phyloP scores from a whole-genome alignment of 441 rosid species.

The Brassica balearica region DNA sequence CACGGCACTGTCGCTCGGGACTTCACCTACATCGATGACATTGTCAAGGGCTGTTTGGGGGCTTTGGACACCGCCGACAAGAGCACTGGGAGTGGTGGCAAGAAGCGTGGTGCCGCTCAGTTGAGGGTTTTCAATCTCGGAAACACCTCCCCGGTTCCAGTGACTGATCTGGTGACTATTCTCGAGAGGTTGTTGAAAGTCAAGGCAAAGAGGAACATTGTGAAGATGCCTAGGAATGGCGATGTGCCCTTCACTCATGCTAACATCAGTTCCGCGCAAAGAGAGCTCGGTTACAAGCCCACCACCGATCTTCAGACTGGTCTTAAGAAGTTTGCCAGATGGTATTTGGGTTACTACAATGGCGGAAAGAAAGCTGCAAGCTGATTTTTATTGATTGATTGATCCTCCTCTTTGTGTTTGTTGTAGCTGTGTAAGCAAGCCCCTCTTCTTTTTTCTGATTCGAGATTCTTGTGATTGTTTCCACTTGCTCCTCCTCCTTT shows the following conservation, averaged over 20 bases:
- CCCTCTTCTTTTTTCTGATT: conserved; percentile 3
- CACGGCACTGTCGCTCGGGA: conserved; percentile 91
- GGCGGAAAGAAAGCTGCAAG: conserved; percentile 57
- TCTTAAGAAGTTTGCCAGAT: conserved; percentile 89
- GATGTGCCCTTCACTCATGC: conserved; percentile 50
- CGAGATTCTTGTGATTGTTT: conserved; percentile 44
- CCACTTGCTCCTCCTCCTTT: conserved; percentile 31
- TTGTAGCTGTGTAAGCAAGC: conserved; percentile 28
- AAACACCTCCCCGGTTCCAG: conserved; percentile 93
- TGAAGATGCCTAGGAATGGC: conserved; percentile 2
- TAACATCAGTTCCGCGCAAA: conserved; percentile 78
- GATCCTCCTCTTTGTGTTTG: not conserved
- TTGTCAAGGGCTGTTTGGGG: conserved; percentile 90
- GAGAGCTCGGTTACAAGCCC: conserved; percentile 87
- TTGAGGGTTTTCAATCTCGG: conserved; percentile 92
- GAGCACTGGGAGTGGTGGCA: conserved; percentile 96
- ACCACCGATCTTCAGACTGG: conserved; percentile 87
- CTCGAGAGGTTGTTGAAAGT: conserved; percentile 83
- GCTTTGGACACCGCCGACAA: conserved; percentile 88
- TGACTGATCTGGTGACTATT: conserved; percentile 72
- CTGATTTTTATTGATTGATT: not conserved
- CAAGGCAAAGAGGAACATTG: conserved; percentile 1
- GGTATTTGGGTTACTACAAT: conserved; percentile 82
- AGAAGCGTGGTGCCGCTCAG: conserved; percentile 89
- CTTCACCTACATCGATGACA: conserved; percentile 95